Base-by-base conservation (phyloP, 108 stramenopile genomes). In the Parietichytrium sp. region DNA sequence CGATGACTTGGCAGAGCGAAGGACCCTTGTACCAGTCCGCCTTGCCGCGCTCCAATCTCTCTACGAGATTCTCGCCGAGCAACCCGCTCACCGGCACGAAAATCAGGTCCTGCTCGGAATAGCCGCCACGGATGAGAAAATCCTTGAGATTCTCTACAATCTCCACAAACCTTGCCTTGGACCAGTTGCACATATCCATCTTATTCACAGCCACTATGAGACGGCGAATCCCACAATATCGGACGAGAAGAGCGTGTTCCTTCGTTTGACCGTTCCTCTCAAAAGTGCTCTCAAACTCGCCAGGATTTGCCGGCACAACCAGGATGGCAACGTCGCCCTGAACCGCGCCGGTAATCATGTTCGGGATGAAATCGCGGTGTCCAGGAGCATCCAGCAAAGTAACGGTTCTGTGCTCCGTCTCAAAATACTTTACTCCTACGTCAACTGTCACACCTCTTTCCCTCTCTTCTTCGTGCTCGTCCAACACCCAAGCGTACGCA, bases 171-270 rank as follows among this genome's bases (percentile, higher is more conserved):
- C 92, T 86, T 20, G 25, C 85, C 49, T 89, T 42, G 49, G 82
- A 81, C 91, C 92, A 93, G 53, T 87, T 48, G 2, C 3, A 38
- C n/a, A 85, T 86, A 36, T 94, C 93, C 86, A 94, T 91, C 83
- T 94, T 94, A 83, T 94, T 94, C 54, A 94, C 87, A 29, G 92
- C 92, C 61, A 94, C 92, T 33, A 94, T 84, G 84, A 94, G 86
- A 83, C 91, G 92, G 48, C 81, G 87, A 47, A 93, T 91, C 48
- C 93, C 93, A 50, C 93, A 87, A 36, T 89, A 89, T 51, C 90
- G 89, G 10, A 91, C 90, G 29, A 93, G 82, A 51, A 93, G 52
- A 16, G 92, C 91, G 83, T 94, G 93, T 86, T 94, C 93, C 51
- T 91, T 88, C 50, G 93, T 93, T 84, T 93, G 93, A 49, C 93